Evolutionary conservation across 192 early-diverging fungal species (phyloP), one percentile per base, ranked within the genome.

Genomic region (Lobulomyces angularis): DNA sequence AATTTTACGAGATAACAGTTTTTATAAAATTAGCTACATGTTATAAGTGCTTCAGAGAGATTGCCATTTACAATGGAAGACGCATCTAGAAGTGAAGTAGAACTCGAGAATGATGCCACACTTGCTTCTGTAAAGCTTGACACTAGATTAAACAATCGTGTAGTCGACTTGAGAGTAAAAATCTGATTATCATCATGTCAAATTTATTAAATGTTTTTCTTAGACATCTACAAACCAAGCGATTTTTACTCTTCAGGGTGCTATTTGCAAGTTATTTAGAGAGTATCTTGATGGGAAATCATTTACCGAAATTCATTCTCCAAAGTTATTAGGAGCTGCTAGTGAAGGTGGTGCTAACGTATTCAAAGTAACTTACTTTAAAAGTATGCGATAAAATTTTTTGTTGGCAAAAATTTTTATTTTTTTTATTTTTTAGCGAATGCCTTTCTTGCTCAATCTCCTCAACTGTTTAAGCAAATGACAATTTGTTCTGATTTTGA

Each of bases 391-490:
- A 29, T 37, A 7, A 0, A 23, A 8, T 8, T 17, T 16, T 35
- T 26, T 24, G 19, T 55, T 62, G 25, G 25, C 17, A 16, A 27
- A 27, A 18, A 11, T n/a, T 55, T 56, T 63, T 32, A 8, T 22
- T n/a, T 24, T 29, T 35, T 37, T 37, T 41, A 21, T 17, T 27
- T 57, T 64, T 50, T 56, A 82, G 76, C 59, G 6, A 67, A 75
- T 14, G 95, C 95, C 2, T 99, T 69, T 64, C 69, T 99, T 30
- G 90, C 95, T 20, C 95, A 99, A 57, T 95, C 90, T 14, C 95
- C 95, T 41, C 95, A 99, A 66, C 75, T 99, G 39, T 91, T 91
- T 74, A 99, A 99, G 79, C 95, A 99, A 63, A 93, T 93, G 87
- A 84, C 82, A 57, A 89, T 99, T 58, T 86, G 81, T 46, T 79